phyloP scores from a whole-genome alignment of 2,329 filamentous ascomycete genomes.

The Hymenoscyphus fructigenus region DNA sequence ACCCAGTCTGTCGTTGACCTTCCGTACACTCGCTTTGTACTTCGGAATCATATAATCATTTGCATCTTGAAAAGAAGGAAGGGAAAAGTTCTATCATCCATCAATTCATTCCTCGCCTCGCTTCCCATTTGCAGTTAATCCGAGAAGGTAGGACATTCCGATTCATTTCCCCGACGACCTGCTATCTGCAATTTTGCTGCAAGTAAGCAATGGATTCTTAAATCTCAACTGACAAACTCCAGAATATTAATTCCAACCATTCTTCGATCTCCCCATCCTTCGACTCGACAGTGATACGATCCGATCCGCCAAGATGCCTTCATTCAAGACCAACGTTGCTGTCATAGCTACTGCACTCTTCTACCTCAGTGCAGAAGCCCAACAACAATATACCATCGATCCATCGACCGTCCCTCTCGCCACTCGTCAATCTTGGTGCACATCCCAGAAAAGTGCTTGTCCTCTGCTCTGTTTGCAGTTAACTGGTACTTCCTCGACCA shows the following conservation, averaged over 20 bases:
- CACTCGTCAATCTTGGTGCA: conserved; percentile 57
- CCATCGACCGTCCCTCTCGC: conserved; percentile 56
- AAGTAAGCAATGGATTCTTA: neutral
- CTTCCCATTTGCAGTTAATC: conserved; percentile 1
- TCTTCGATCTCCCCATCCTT: neutral
- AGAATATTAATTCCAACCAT: conserved; percentile 1
- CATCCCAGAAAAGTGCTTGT: conserved; percentile 60
- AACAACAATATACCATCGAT: conserved; percentile 60
- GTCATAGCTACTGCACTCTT: conserved; percentile 51
- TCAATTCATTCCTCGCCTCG: conserved; percentile 2
- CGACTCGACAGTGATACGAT: conserved; percentile 6
- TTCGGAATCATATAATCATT: conserved; percentile 5
- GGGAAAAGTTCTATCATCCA: conserved; percentile 8
- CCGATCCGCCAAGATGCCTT: conserved; percentile 47
- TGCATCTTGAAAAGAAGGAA: neutral
- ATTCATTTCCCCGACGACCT: neutral
- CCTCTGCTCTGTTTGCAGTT: conserved; percentile 71
- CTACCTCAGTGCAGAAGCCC: conserved; percentile 44
- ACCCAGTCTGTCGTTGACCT: conserved; percentile 7
- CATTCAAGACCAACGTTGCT: conserved; percentile 44
- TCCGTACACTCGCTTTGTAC: conserved; percentile 10
- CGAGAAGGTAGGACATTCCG: neutral
- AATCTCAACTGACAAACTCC: neutral
- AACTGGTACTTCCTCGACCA: conserved; percentile 43
- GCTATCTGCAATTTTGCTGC: neutral